These are phyloP conservation scores for Dujonia santamariae DNA, from an alignment of 1,139 yeast genomes.

Conservation along the genomic window DNA sequence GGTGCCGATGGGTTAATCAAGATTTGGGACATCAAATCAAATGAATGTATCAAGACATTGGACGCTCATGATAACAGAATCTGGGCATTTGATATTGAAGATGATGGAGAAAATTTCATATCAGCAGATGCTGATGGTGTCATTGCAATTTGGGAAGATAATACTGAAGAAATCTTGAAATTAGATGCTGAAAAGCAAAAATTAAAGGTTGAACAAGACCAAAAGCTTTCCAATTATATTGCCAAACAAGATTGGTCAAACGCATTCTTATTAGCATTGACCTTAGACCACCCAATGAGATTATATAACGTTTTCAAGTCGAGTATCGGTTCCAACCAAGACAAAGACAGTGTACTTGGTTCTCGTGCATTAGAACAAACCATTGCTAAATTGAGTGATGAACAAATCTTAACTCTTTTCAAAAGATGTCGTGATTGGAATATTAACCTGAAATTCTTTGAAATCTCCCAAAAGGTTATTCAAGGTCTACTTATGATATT, in stretches of 20 bases:
- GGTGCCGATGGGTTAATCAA: constrained; percentile 96
- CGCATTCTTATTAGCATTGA: constrained; percentile 83
- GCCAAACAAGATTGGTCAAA: constrained; percentile 75
- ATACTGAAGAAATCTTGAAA: constrained; percentile 64
- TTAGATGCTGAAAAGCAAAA: constrained; percentile 53
- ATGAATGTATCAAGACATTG: constrained; percentile 77
- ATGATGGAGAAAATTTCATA: constrained; percentile 67
- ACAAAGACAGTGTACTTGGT: constrained; percentile 52
- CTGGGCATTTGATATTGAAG: constrained; percentile 76
- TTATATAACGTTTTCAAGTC: constrained; percentile 66
- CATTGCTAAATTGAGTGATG: constrained; percentile 55
- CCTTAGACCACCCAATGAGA: constrained; percentile 84
- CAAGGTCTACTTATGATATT: constrained; percentile 58
- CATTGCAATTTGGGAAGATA: constrained; percentile 83
- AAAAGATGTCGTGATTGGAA: constrained; percentile 92
- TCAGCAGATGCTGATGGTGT: constrained; percentile 97
- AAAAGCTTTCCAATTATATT: constrained; percentile 71
- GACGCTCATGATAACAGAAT: constrained; percentile 93
- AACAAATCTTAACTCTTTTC: constrained; percentile 59
- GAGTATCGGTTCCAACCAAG: constrained; percentile 46
- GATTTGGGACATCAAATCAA: constrained; percentile 78
- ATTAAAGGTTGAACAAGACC: constrained; percentile 78
- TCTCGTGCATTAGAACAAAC: constrained; percentile 62
- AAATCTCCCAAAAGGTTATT: constrained; percentile 74
- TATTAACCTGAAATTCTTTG: constrained; percentile 77